These are phyloP conservation scores for Mycena sanguinolenta DNA, from an alignment of 768 basidiomycete species.

Conservation along the genomic window DNA sequence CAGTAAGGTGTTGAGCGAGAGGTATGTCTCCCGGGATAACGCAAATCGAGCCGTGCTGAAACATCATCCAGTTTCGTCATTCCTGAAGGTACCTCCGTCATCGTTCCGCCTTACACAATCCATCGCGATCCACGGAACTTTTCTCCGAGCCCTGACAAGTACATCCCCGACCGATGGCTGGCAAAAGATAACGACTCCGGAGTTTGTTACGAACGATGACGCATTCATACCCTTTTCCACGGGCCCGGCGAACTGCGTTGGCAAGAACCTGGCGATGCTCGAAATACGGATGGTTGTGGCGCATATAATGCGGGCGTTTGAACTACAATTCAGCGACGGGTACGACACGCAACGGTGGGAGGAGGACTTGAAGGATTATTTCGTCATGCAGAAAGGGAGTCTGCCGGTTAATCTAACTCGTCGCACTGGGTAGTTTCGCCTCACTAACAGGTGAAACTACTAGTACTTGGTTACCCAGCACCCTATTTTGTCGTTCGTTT, in stretches of 20 bases:
- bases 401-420: no score
- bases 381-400: no score
- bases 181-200: constrained; percentile 37
- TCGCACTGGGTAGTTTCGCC: no score
- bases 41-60: no score
- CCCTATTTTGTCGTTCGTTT: no score
- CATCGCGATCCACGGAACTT: constrained; percentile 63
- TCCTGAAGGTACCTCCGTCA: constrained; percentile 56
- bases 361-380: no score
- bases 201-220: constrained; percentile 47
- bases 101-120: constrained; percentile 55
- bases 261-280: constrained; percentile 44
- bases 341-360: no score
- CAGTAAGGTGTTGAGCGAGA: constrained; percentile 11
- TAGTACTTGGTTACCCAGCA: no score
- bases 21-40: background rate
- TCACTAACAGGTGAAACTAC: no score
- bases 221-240: constrained; percentile 62
- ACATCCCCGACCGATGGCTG: constrained; percentile 58
- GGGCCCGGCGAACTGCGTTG: constrained; percentile 60
- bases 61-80: constrained; percentile 39
- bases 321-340: no score
- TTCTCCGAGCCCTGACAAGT: constrained; percentile 48
- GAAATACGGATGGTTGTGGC: no score
- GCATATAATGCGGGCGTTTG: no score